Evolutionary conservation across 1,139 yeast species (phyloP).

Genomic region (Sporopachydermia cereana): DNA sequence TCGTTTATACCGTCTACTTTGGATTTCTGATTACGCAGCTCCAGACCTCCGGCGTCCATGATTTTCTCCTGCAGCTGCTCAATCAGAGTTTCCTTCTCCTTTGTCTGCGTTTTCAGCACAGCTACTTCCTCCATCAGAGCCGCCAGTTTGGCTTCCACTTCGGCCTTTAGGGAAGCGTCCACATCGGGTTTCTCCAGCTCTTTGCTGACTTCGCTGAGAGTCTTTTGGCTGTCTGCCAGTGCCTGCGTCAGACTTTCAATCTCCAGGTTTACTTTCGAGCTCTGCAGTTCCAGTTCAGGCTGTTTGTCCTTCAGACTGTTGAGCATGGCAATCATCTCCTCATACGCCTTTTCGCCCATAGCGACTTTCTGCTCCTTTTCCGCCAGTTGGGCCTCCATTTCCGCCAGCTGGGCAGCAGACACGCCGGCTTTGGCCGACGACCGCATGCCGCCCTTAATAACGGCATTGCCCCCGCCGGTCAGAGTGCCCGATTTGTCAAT

Average conservation of each 20-base stretch:
- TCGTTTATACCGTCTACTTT: constrained; percentile 70
- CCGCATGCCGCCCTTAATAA: constrained; percentile 55
- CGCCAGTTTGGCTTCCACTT: constrained; percentile 29
- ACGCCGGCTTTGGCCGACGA: constrained; percentile 23
- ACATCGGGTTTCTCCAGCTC: constrained; percentile 15
- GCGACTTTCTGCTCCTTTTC: constrained; percentile 47
- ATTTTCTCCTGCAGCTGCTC: constrained; percentile 58
- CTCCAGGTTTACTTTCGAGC: constrained; percentile 53
- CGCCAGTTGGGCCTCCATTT: constrained; percentile 41
- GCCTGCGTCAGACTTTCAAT: constrained; percentile 45
- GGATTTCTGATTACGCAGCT: constrained; percentile 66
- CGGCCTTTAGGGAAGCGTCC: constrained; percentile 9
- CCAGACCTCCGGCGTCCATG: constrained; percentile 87
- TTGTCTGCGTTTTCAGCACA: constrained; percentile 41
- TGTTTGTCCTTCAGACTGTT: constrained; percentile 46
- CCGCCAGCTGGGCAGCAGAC: constrained; percentile 49
- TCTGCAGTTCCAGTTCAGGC: constrained; percentile 58
- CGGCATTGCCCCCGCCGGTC: constrained; percentile 87
- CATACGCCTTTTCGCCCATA: constrained; percentile 38
- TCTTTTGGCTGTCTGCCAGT: constrained; percentile 30
- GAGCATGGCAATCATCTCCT: constrained; percentile 50
- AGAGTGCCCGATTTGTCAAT: constrained; percentile 95
- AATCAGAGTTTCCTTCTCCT: constrained; percentile 47
- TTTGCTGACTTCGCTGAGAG: constrained; percentile 18
- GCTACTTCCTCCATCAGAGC: constrained; percentile 29